These are phyloP conservation scores for Botrytis galanthina DNA, from an alignment of 2,329 filamentous ascomycete genomes.

Conservation along the genomic window DNA sequence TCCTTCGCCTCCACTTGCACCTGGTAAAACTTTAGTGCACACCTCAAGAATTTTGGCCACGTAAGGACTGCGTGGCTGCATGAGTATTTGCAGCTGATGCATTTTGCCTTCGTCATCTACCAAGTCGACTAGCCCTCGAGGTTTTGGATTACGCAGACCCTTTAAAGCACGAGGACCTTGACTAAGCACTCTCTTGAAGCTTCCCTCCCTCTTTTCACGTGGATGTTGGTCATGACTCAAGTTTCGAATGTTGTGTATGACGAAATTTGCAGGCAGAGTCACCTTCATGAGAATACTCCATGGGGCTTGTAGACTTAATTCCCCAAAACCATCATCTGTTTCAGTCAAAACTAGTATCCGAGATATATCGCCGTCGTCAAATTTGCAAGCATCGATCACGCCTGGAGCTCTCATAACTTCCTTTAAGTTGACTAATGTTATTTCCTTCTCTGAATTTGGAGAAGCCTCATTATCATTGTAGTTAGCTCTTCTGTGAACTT, in stretches of 20 bases:
- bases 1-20: slow-evolving; percentile 55
- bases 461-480: slow-evolving; percentile 23
- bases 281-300: slow-evolving; percentile 71
- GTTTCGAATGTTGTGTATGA: slow-evolving; percentile 57
- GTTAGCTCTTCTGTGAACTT: slow-evolving; percentile 31
- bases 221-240: slow-evolving; percentile 56
- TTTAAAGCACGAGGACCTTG: slow-evolving; percentile 40
- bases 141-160: slow-evolving; percentile 57
- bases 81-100: slow-evolving; percentile 66
- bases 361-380: slow-evolving; percentile 64
- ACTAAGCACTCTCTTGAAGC: slow-evolving; percentile 46
- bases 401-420: slow-evolving; percentile 52
- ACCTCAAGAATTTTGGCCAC: slow-evolving; percentile 60
- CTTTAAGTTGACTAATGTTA: slow-evolving; percentile 34
- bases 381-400: slow-evolving; percentile 70
- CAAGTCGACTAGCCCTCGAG: slow-evolving; percentile 62
- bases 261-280: slow-evolving; percentile 56
- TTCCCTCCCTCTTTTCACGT: slow-evolving; percentile 52
- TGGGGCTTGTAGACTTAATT: slow-evolving; percentile 70
- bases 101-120: slow-evolving; percentile 59
- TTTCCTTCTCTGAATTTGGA: slow-evolving; percentile 37
- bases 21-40: slow-evolving; percentile 62
- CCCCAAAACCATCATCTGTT: slow-evolving; percentile 59
- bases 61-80: slow-evolving; percentile 63
- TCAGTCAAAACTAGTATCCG: slow-evolving; percentile 70